Base-by-base conservation (phyloP, 495 filamentous ascomycete species). In the Cetradonia linearis region DNA sequence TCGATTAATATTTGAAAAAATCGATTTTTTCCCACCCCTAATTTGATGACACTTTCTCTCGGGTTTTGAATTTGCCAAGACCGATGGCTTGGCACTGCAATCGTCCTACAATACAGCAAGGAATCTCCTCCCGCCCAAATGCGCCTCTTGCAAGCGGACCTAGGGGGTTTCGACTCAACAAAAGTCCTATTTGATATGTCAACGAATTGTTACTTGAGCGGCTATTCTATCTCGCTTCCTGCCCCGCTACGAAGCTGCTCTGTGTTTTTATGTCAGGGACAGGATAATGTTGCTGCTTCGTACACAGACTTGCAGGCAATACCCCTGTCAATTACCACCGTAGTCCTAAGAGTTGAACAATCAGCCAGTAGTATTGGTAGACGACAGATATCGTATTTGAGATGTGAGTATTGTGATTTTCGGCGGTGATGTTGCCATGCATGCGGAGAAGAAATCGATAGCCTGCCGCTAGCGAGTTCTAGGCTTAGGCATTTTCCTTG, bases 361-460 rank as follows among this genome's bases (percentile, higher is more conserved):
- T 4, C 18, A 31, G n/a, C 30, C 28, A 23, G 30, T 54, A n/a
- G n/a, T n/a, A n/a, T n/a, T n/a, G n/a, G n/a, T n/a, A 53, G 49
- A 36, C 18, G 18, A 50, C 10, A 16, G 25, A 31, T 13, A 31
- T 25, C 27, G 31, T 34, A 36, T 14, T 33, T 7, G 28, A 54
- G 27, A n/a, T 33, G 2, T 52, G 20, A 46, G 42, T 2, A 7
- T 13, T 33, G 50, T 54, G 28, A 6, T 36, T 20, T 54, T 23
- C 49, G 14, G 49, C 30, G 31, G 49, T 53, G 28, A 28, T 53
- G 49, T 53, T 53, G 49, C 49, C 49, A 34, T 31, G 49, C 49
- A 52, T 31, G 49, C 30, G 49, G 49, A 53, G 30, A 33, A 53
- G 49, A 53, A 53, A 33, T 54, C 30, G 50, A 54, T 54, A 54